Conservation (phyloP, 2,329 filamentous ascomycete species). For the Colletotrichum liaoningense region DNA sequence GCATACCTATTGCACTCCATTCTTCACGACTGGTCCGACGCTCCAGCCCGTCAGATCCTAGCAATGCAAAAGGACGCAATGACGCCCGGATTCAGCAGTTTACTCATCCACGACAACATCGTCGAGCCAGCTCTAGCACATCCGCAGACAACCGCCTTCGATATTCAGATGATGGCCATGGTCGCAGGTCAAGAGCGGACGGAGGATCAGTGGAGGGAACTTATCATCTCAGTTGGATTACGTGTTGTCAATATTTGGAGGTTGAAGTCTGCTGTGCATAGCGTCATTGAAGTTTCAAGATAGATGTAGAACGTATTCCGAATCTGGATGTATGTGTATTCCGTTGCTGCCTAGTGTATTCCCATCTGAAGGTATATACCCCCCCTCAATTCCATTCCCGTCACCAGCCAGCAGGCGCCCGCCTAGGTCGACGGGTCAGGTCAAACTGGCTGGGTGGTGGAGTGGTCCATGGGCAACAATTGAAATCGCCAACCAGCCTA, state of each 20-base stretch:
- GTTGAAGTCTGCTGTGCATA: neutral
- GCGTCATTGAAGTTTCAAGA: neutral
- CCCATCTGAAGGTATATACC: no score
- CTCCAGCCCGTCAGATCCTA: conserved; percentile 52
- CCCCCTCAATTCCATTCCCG: no score
- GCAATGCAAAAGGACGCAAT: conserved; percentile 55
- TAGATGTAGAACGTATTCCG: no score
- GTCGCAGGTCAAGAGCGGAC: conserved; percentile 1
- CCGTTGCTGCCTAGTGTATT: no score
- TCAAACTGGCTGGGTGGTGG: no score
- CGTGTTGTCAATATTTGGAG: neutral
- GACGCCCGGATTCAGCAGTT: conserved; percentile 51
- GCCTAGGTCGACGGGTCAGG: no score
- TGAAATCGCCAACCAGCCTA: no score
- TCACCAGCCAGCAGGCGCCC: no score
- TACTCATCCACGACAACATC: conserved; percentile 52
- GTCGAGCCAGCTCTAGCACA: conserved; percentile 42
- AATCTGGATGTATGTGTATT: no score
- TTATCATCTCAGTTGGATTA: neutral
- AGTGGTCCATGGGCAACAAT: no score
- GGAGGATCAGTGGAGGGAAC: neutral
- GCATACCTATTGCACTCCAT: conserved; percentile 65
- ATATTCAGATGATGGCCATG: conserved; percentile 24
- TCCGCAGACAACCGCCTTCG: conserved; percentile 14
- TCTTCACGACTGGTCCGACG: conserved; percentile 66